Percentiles rank a stretch among this genome's conserved stretches.
These are phyloP conservation scores for Auricularia sp. DNA, from an alignment of 768 basidiomycete genomes.

Conservation along the genomic window DNA sequence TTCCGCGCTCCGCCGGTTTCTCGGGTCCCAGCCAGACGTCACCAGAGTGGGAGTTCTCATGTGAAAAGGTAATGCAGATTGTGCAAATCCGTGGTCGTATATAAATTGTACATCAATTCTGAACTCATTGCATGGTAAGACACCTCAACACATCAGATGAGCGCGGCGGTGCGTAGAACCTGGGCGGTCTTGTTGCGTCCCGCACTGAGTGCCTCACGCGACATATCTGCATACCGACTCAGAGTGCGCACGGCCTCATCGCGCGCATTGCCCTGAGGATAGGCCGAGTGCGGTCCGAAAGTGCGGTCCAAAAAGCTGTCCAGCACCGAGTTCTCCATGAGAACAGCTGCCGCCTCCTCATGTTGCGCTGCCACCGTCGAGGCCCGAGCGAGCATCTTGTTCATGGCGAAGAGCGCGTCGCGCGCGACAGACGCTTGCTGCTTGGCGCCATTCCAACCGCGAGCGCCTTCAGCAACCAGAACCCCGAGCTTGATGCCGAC, in stretches of 20 bases:
- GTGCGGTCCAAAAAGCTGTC: not conserved
- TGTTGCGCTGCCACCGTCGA: not conserved
- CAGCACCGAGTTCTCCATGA: not conserved
- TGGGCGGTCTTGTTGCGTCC: not conserved
- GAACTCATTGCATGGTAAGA: too few species aligned
- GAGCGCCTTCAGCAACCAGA: not conserved
- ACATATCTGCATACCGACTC: not conserved
- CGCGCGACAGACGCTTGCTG: not conserved
- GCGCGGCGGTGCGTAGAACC: not conserved
- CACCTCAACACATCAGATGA: not conserved
- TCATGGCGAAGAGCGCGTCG: not conserved
- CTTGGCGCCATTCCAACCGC: not conserved
- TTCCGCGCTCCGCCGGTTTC: too few species aligned
- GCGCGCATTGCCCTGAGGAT: not conserved
- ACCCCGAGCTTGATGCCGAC: not conserved
- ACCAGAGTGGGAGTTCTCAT: too few species aligned
- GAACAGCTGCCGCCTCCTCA: constrained; percentile 1
- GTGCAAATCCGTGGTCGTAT: too few species aligned
- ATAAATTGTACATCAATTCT: too few species aligned
- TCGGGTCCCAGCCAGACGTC: too few species aligned
- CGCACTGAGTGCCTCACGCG: not conserved
- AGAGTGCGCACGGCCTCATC: not conserved
- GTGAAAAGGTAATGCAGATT: too few species aligned
- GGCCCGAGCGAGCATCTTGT: constrained; percentile 4
- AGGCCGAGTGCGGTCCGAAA: not conserved